Conservation (phyloP, 2,329 filamentous ascomycete species). For the Trichoderma harzianum region DNA sequence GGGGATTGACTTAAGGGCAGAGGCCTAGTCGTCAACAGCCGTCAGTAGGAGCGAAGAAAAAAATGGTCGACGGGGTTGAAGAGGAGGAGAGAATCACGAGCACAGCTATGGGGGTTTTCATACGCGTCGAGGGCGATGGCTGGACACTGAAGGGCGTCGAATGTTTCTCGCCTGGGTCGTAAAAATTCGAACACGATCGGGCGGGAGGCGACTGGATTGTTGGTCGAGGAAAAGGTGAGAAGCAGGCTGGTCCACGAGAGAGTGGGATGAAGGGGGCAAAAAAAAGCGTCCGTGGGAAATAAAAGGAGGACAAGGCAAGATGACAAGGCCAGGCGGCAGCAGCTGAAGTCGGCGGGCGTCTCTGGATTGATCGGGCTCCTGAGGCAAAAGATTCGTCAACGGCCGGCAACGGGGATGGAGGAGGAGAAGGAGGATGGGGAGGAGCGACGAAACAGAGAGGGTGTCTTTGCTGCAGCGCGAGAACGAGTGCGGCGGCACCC, state of each 20-base stretch:
- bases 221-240: constrained; percentile 4
- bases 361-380: constrained; percentile 14
- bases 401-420: constrained; percentile 33
- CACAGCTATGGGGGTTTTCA: constrained; percentile 20
- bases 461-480: constrained; percentile 25
- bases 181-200: constrained; percentile 30
- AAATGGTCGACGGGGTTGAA: background rate
- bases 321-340: constrained; percentile 11
- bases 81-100: constrained; percentile 14
- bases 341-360: background rate
- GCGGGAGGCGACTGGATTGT: constrained; percentile 24
- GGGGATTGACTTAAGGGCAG: constrained; percentile 3
- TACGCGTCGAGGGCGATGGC: constrained; percentile 25
- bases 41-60: constrained; percentile 8
- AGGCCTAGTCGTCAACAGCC: constrained; percentile 1
- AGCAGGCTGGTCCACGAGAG: background rate
- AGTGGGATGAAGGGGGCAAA: constrained; percentile 15
- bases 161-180: constrained; percentile 32
- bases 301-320: constrained; percentile 16
- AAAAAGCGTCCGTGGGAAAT: constrained; percentile 18
- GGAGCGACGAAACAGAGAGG: constrained; percentile 34
- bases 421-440: constrained; percentile 35
- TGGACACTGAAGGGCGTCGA: constrained; percentile 25
- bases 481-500: constrained; percentile 24
- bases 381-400: constrained; percentile 27